Base-by-base conservation (phyloP, 2,329 filamentous ascomycete genomes). In the Monosporascus sp. region DNA sequence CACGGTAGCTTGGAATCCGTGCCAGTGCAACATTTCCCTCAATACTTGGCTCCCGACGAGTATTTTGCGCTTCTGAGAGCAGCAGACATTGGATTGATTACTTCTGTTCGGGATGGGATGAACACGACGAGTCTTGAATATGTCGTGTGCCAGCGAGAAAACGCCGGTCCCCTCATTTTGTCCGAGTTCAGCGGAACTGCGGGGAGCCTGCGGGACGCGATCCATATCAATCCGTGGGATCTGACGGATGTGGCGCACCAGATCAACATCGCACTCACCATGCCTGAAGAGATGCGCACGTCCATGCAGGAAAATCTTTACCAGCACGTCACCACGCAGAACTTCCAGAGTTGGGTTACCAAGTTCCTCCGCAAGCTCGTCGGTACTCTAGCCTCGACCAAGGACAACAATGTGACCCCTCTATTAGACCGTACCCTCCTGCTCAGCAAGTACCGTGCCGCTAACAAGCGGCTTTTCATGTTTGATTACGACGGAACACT, bases 401-500 rank as follows among this genome's bases (percentile, higher is more conserved):
- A 88, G 60, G 85, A 88, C 55, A 82, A 85, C 11, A 82, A 87
- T 54, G 83, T 87, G 3, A 97, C 93, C 1, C 93, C 93, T 0
- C 79, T 87, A 2, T 82, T 97, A 20, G 91, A 97, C 67, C 85
- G 86, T 37, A 78, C 84, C 3, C 78, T 84, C 57, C 72, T 97
- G 60, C 76, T 96, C 38, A 75, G 79, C 51, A 86, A 86, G 55
- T 97, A 97, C 71, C 83, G 85, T 55, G 76, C 80, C 40, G 85
- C 91, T 3, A 81, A 81, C 57, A 90, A 89, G 72, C 85, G 94
- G 11, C 78, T 99, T 3, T 96, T 97, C 76, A 93, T 99, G 89
- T 97, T 97, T 68, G 94, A 99, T 73, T 99, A 99, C 65, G 94
- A 99, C 68, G 94, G 94, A 48, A 99, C 94, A 0, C 80, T 99